These are phyloP conservation scores for Fusarium tupiense DNA, from an alignment of 2,329 filamentous ascomycete species.

Conservation along the genomic window DNA sequence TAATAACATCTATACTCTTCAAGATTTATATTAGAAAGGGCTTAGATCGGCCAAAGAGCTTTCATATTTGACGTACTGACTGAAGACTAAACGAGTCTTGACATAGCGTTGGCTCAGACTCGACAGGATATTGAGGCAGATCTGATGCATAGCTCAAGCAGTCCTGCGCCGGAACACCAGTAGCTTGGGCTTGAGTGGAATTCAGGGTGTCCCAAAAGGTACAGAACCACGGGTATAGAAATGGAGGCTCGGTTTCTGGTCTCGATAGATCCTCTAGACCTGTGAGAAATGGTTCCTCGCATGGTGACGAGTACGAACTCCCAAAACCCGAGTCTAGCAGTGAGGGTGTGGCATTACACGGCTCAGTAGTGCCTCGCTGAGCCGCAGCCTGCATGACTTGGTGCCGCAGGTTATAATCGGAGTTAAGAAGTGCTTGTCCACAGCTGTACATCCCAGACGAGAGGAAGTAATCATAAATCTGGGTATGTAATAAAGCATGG, in stretches of 20 bases:
- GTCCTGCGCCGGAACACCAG: background rate
- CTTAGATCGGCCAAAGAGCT: accelerated
- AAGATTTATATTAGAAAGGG: background rate
- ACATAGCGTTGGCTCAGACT: background rate
- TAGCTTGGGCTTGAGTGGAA: background rate
- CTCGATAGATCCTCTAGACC: background rate
- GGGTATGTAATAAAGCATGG: background rate
- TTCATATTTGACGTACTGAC: background rate
- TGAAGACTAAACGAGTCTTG: background rate
- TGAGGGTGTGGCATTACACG: background rate
- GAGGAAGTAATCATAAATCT: background rate
- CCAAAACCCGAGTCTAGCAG: background rate
- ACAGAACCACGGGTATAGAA: background rate
- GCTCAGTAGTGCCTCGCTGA: background rate
- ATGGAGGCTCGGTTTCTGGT: background rate
- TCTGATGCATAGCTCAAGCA: background rate
- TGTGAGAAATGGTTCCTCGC: background rate
- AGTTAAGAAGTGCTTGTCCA: background rate
- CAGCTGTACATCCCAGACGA: background rate
- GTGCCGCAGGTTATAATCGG: background rate
- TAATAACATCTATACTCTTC: background rate
- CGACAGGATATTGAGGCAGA: background rate
- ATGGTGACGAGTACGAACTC: background rate
- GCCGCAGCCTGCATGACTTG: background rate
- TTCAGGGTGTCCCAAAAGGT: background rate